Evolutionary conservation across 805 yeast species (phyloP), one percentile per base, ranked within the genome.

Genomic region (Teunomyces barrocoloradensis): DNA sequence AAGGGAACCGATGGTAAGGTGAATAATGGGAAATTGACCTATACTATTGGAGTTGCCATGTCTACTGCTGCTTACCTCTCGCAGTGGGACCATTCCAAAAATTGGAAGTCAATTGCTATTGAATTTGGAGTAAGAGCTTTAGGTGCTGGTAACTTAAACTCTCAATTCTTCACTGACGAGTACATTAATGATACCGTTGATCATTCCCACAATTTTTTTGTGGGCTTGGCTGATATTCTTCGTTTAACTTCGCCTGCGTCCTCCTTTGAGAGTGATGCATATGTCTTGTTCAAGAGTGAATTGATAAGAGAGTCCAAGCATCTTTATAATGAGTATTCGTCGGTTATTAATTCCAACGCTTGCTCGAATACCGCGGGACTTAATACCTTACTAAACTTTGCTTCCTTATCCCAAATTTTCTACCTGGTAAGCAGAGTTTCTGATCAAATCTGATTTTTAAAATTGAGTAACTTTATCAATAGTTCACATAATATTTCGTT

Each of bases 11-110:
- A 48, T 20, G 50, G 56, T 17, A 52, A 46, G 38, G 42, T 59
- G 11, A 60, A 65, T 44, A 49, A 47, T 27, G 69, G 69, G 1
- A 62, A 64, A 47, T 51, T 65, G 27, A 52, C 68, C 2, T 65
- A 65, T 48, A 61, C 63, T 11, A 57, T 55, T 20, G 63, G 63
- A 7, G 53, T 53, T 11, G 53, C 61, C 6, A 54, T 64, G 35
- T 58, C 64, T 5, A 51, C 64, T 2, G 52, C 60, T 15, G 53
- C 54, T 1, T 59, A 55, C 41, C 49, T 63, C 17, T 27, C 43
- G 6, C 13, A 27, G 12, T 55, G 46, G 36, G 48, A 48, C 21
- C 39, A 41, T 2, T 45, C 51, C 27, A 58, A 63, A 5, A 29
- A 48, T n/a, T 50, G 50, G 43, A 42, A 60, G 20, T 56, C 52